Conservation (phyloP, 2,329 filamentous ascomycete species). For the Colletotrichum australisinense region DNA sequence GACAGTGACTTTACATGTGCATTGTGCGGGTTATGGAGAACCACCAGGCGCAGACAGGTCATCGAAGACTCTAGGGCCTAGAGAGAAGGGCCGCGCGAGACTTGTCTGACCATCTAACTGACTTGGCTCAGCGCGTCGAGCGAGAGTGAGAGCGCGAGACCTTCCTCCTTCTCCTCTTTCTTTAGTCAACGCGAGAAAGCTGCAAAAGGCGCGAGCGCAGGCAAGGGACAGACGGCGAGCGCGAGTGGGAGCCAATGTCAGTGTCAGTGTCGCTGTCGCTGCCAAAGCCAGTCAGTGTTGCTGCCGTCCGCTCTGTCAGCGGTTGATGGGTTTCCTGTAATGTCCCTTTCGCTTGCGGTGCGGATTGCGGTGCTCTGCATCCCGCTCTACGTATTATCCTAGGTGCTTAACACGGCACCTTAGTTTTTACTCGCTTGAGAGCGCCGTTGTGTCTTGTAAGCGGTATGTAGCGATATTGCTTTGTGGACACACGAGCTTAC, state of each 20-base stretch:
- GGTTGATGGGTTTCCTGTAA: background rate
- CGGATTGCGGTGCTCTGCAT: constrained; percentile 1
- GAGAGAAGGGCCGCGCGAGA: background rate
- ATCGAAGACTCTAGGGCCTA: background rate
- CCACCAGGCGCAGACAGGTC: no score
- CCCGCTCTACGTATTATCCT: background rate
- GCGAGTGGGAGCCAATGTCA: constrained; percentile 30
- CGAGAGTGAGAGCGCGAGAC: background rate
- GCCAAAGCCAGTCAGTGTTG: constrained; percentile 16
- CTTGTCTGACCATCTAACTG: constrained; percentile 7
- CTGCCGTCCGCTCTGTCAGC: constrained; percentile 11
- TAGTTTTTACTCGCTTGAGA: no score
- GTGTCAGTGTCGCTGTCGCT: constrained; percentile 29
- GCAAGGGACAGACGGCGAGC: constrained; percentile 11
- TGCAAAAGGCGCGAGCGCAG: constrained; percentile 13
- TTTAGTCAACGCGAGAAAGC: background rate
- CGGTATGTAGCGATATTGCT: background rate
- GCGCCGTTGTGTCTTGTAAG: no score
- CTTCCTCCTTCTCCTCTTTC: background rate
- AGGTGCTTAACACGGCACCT: no score
- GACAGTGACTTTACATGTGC: background rate
- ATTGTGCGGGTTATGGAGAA: no score
- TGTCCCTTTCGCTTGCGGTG: background rate
- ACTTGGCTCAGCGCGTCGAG: background rate
- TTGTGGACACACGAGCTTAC: constrained; percentile 4